Percentiles rank a stretch among this genome's conserved stretches.
phyloP scores from a whole-genome alignment of 208 protist genomes.

The Trypanosoma vivax region DNA sequence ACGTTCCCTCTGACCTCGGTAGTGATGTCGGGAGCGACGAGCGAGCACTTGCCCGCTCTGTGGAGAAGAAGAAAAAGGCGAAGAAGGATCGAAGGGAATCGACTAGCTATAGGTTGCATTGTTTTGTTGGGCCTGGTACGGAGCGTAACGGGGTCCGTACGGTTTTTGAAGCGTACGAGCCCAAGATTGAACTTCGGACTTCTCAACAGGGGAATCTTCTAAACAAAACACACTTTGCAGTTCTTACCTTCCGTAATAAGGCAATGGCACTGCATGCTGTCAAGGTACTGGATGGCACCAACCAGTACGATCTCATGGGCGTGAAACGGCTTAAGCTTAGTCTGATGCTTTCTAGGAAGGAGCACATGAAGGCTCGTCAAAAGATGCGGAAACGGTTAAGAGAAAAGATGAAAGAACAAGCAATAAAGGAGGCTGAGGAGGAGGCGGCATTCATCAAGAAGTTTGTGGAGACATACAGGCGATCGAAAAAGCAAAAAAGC shows the following conservation, averaged over 20 bases:
- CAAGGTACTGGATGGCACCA: conserved; percentile 67
- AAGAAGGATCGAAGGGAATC: conserved; percentile 23
- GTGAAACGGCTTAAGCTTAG: conserved; percentile 61
- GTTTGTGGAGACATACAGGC: conserved; percentile 44
- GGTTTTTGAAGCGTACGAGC: conserved; percentile 80
- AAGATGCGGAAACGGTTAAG: conserved; percentile 36
- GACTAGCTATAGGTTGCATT: conserved; percentile 71
- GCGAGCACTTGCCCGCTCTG: background rate
- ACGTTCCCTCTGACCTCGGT: conserved; percentile 27
- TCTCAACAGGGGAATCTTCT: conserved; percentile 83
- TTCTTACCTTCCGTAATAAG: conserved; percentile 88
- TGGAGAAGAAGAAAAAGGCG: conserved; percentile 24
- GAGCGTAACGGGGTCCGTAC: conserved; percentile 74
- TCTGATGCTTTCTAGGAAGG: conserved; percentile 72
- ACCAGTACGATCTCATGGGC: conserved; percentile 75
- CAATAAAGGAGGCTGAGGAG: conserved; percentile 31
- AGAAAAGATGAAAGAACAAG: conserved; percentile 18
- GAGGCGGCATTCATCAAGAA: conserved; percentile 61
- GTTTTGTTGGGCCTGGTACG: conserved; percentile 85
- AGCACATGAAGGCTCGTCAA: conserved; percentile 55
- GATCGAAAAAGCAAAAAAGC: background rate
- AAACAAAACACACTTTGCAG: conserved; percentile 85
- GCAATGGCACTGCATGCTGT: conserved; percentile 76
- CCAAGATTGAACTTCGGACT: conserved; percentile 69
- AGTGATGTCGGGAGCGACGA: conserved; percentile 24